Percentiles rank a stretch among this genome's conserved stretches.
Evolutionary conservation across 495 filamentous ascomycete genomes (phyloP).

Genomic region (Astrothelium subdiscretum): DNA sequence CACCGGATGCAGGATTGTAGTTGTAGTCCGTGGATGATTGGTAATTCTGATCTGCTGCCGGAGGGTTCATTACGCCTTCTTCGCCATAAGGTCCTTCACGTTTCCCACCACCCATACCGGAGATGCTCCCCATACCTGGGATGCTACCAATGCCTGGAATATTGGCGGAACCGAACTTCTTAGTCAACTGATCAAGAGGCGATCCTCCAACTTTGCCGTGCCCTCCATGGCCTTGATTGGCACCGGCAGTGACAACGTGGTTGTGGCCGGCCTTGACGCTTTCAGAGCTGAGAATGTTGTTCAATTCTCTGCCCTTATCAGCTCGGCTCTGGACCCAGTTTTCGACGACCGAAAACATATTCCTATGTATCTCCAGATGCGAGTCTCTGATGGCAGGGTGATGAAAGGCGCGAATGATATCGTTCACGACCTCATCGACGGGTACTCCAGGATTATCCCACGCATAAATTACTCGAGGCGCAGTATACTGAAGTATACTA

Average conservation of each 20-base stretch:
- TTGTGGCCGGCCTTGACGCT: conserved; percentile 75
- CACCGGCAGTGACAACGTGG: conserved; percentile 30
- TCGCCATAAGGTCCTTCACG: not conserved
- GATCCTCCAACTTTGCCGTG: conserved; percentile 8
- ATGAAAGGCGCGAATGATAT: conserved; percentile 72
- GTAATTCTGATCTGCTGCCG: not conserved
- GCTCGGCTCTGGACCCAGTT: conserved; percentile 58
- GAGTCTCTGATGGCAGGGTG: conserved; percentile 71
- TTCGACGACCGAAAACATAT: conserved; percentile 76
- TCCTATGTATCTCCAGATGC: conserved; percentile 60
- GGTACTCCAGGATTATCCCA: conserved; percentile 78
- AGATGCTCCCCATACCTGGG: not conserved
- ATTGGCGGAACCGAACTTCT: conserved; percentile 1
- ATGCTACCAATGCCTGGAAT: not conserved
- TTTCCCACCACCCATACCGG: not conserved
- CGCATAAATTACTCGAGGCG: conserved; percentile 76
- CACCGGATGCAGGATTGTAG: not conserved
- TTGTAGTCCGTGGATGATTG: not conserved
- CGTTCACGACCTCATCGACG: conserved; percentile 64
- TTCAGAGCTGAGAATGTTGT: conserved; percentile 60
- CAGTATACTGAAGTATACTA: conserved; percentile 67
- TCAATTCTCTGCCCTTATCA: conserved; percentile 50
- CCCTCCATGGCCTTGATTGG: not conserved
- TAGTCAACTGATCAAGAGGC: conserved; percentile 3
- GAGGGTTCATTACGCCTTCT: not conserved